Evolutionary conservation across 257 asterid genomes (phyloP).

Genomic region (Apocynum venetum): DNA sequence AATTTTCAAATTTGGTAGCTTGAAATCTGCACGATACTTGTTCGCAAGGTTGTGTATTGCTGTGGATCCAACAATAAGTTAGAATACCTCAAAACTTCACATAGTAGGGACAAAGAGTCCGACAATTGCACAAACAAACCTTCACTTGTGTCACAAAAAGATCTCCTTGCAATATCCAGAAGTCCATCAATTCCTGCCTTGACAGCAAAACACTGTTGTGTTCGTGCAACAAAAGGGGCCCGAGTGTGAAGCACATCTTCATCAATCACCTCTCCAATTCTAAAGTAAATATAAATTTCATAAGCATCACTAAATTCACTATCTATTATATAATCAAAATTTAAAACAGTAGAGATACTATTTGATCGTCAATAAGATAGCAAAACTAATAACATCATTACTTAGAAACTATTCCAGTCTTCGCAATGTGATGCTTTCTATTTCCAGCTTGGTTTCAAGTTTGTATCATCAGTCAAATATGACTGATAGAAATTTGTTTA

Average conservation of each 20-base stretch:
- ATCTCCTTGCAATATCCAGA: slow-evolving; percentile 89
- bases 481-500: neutral
- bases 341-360: neutral
- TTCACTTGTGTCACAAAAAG: slow-evolving; percentile 98
- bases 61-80: slow-evolving; percentile 37
- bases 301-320: neutral
- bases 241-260: slow-evolving; percentile 95
- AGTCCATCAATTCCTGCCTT: slow-evolving; percentile 95
- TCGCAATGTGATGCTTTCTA: neutral
- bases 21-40: slow-evolving; percentile 77
- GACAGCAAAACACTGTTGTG: slow-evolving; percentile 98
- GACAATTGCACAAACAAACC: slow-evolving; percentile 39
- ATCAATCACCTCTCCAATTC: slow-evolving; percentile 93
- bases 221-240: slow-evolving; percentile 90
- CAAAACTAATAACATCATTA: neutral
- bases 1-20: slow-evolving; percentile 79
- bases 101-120: neutral
- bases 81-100: slow-evolving; percentile 27
- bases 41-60: slow-evolving; percentile 91
- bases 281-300: slow-evolving; percentile 20
- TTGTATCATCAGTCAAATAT: neutral
- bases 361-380: neutral
- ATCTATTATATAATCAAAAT: neutral
- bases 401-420: neutral
- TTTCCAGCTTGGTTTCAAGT: neutral